phyloP scores from a whole-genome alignment of 1,284 basidiomycete genomes.

The Pseudozyma sp. region DNA sequence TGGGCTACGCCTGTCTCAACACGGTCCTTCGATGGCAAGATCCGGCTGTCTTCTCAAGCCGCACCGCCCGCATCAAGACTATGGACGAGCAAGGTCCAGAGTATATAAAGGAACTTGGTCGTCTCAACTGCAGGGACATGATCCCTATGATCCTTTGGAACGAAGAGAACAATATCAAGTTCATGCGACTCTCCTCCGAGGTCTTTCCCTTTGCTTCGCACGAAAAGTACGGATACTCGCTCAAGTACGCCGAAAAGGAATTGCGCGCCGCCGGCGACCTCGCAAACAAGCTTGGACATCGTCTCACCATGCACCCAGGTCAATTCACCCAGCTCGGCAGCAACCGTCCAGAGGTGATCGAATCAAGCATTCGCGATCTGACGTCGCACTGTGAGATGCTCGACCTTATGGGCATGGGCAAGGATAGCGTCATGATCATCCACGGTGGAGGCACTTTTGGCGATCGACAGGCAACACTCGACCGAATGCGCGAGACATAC shows the following conservation, averaged over 20 bases:
- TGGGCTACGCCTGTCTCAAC: constrained; percentile 84
- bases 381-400: constrained; percentile 87
- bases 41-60: constrained; percentile 80
- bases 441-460: constrained; percentile 79
- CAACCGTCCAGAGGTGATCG: constrained; percentile 78
- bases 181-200: constrained; percentile 71
- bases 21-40: constrained; percentile 80
- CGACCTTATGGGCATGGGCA: constrained; percentile 81
- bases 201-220: constrained; percentile 93
- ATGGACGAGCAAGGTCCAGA: constrained; percentile 84
- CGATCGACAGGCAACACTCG: constrained; percentile 79
- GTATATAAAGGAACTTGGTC: constrained; percentile 81
- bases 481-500: constrained; percentile 80
- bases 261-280: constrained; percentile 76
- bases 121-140: constrained; percentile 75
- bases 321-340: constrained; percentile 84
- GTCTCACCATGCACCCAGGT: constrained; percentile 87
- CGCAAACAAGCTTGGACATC: constrained; percentile 80
- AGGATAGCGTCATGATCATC: constrained; percentile 82
- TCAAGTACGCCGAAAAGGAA: constrained; percentile 77
- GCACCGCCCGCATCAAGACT: constrained; percentile 81
- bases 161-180: constrained; percentile 60
- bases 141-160: constrained; percentile 77
- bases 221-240: constrained; percentile 79
- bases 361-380: constrained; percentile 81